These are phyloP conservation scores for Hypoxylon sp. DNA, from an alignment of 2,329 filamentous ascomycete genomes.

Conservation along the genomic window DNA sequence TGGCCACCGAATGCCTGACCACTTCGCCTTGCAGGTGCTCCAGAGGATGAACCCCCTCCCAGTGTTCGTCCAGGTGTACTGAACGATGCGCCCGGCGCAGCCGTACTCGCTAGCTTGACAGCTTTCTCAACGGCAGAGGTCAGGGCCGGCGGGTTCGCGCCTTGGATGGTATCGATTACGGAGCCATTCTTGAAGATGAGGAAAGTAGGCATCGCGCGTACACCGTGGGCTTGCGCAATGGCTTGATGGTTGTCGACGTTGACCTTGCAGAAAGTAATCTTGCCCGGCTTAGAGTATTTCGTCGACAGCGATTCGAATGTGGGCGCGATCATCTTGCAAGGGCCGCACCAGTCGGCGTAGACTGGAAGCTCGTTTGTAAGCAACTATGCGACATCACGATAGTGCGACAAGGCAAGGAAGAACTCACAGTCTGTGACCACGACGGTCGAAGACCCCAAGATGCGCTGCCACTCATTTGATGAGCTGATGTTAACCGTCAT, in stretches of 20 bases:
- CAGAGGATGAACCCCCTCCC: constrained; percentile 57
- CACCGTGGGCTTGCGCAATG: constrained; percentile 81
- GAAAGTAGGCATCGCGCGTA: constrained; percentile 95
- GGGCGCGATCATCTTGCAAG: constrained; percentile 93
- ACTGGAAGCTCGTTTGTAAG: constrained; percentile 68
- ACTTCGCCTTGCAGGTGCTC: constrained; percentile 43
- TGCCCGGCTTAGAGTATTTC: constrained; percentile 84
- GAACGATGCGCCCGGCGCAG: constrained; percentile 65
- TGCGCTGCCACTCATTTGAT: constrained; percentile 77
- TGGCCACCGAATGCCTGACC: constrained; percentile 41
- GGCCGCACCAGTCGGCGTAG: constrained; percentile 95
- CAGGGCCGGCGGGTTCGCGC: constrained; percentile 84
- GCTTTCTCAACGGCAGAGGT: constrained; percentile 82
- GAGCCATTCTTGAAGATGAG: constrained; percentile 86
- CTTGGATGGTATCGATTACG: constrained; percentile 82
- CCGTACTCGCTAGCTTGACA: constrained; percentile 66
- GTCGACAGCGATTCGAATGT: constrained; percentile 87
- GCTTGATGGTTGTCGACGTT: constrained; percentile 87
- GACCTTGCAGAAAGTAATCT: constrained; percentile 92
- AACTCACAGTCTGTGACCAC: constrained; percentile 91
- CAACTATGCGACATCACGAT: constrained; percentile 36
- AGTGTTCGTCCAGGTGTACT: constrained; percentile 71
- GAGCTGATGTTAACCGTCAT: constrained; percentile 74
- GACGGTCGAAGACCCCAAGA: constrained; percentile 80
- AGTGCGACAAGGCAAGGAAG: constrained; percentile 44